Conservation (phyloP, 1,284 basidiomycete genomes). For the Puccinia hordei region DNA sequence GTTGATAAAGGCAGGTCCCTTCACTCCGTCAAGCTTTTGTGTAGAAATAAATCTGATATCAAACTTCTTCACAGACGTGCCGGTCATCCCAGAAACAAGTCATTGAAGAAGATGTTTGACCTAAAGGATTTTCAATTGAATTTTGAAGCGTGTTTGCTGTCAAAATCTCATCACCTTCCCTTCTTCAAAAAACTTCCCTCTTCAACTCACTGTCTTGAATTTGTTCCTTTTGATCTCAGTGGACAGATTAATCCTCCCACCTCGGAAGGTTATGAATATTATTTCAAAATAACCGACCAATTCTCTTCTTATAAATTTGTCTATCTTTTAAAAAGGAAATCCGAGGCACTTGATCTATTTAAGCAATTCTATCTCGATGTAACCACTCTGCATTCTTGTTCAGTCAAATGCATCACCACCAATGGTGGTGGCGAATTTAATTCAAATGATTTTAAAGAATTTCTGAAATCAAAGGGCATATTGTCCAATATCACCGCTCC, state of each 20-base stretch:
- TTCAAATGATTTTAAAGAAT: slow-evolving; percentile 57
- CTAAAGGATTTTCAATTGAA: background rate
- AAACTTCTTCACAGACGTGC: slow-evolving; percentile 21
- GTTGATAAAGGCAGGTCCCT: background rate
- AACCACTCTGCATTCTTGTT: slow-evolving; percentile 54
- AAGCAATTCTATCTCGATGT: background rate
- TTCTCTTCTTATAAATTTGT: no score
- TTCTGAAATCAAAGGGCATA: slow-evolving; percentile 15
- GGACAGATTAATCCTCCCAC: background rate
- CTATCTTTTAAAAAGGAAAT: slow-evolving; percentile 24
- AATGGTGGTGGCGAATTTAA: no score
- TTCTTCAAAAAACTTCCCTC: background rate
- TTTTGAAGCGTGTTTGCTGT: slow-evolving; percentile 11
- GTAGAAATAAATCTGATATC: background rate
- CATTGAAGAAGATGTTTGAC: background rate
- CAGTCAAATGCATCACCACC: slow-evolving; percentile 58
- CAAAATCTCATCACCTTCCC: slow-evolving; percentile 25
- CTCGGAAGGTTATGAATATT: background rate
- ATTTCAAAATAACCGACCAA: no score
- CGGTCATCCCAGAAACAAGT: slow-evolving; percentile 2
- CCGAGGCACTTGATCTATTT: slow-evolving; percentile 27
- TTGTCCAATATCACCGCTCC: background rate
- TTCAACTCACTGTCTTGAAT: background rate
- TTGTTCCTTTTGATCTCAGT: slow-evolving; percentile 8
- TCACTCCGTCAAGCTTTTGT: background rate